phyloP scores from a whole-genome alignment of 495 filamentous ascomycete species.

The Durotheca rogersii region DNA sequence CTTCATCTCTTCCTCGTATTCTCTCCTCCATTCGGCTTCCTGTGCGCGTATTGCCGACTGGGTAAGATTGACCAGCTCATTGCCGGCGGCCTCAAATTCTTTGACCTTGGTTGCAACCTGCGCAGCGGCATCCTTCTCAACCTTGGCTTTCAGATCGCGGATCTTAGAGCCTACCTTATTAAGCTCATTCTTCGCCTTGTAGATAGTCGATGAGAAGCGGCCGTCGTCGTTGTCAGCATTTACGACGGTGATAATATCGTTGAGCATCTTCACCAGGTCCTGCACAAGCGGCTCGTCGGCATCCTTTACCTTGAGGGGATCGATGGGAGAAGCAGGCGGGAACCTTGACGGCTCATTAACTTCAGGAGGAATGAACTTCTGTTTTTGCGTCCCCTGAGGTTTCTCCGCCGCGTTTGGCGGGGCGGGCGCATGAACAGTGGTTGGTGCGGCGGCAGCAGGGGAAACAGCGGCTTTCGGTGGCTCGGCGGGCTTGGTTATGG shows the following conservation, averaged over 20 bases:
- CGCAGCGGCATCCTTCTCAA: slow-evolving; percentile 69
- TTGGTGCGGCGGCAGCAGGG: slow-evolving; percentile 8
- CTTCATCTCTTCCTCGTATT: slow-evolving; percentile 87
- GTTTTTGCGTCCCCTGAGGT: neutral
- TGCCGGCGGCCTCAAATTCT: slow-evolving; percentile 50
- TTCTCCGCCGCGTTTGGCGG: slow-evolving; percentile 8
- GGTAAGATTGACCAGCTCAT: slow-evolving; percentile 77
- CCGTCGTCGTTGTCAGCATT: slow-evolving; percentile 74
- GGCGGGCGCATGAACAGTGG: slow-evolving; percentile 14
- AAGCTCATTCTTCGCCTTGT: slow-evolving; percentile 83
- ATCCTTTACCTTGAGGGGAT: slow-evolving; percentile 67
- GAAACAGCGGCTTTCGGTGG: slow-evolving; percentile 29
- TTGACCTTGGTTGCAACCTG: slow-evolving; percentile 68
- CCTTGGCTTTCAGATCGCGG: slow-evolving; percentile 62
- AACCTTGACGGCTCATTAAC: slow-evolving; percentile 61
- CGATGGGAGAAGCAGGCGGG: slow-evolving; percentile 65
- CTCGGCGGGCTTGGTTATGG: slow-evolving; percentile 14
- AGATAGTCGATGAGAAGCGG: slow-evolving; percentile 73
- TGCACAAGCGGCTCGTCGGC: slow-evolving; percentile 85
- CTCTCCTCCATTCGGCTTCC: slow-evolving; percentile 75
- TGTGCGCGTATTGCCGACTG: slow-evolving; percentile 71
- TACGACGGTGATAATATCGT: slow-evolving; percentile 89
- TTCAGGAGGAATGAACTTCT: slow-evolving; percentile 50
- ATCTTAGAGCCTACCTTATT: slow-evolving; percentile 73
- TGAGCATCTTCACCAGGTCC: slow-evolving; percentile 91